Percentiles rank a stretch among this genome's conserved stretches.
These are phyloP conservation scores for Lactarius pseudohatsudake DNA, from an alignment of 768 basidiomycete species.

Conservation along the genomic window DNA sequence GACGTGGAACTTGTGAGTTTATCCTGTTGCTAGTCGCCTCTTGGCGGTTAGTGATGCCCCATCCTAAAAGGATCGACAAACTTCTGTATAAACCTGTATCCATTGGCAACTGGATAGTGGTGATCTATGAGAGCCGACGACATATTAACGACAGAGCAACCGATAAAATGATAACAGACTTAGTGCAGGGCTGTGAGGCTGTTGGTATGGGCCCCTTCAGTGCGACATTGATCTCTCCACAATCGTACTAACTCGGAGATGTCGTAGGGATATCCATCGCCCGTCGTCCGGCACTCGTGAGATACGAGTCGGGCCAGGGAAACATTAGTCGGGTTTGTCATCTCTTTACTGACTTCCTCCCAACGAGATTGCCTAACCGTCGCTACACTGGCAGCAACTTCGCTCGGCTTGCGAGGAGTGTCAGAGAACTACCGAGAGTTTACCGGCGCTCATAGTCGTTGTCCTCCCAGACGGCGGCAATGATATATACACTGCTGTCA, in stretches of 20 bases:
- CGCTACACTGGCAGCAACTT: conserved; percentile 42
- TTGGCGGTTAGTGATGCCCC: not conserved
- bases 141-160: conserved; percentile 51
- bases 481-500: conserved; percentile 74
- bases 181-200: conserved; percentile 47
- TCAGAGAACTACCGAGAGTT: conserved; percentile 38
- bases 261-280: conserved; percentile 58
- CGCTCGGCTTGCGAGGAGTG: conserved; percentile 50
- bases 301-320: conserved; percentile 58
- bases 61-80: conserved; percentile 58
- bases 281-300: conserved; percentile 44
- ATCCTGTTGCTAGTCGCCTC: not conserved
- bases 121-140: conserved; percentile 59
- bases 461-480: conserved; percentile 45
- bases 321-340: conserved; percentile 37
- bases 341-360: not conserved
- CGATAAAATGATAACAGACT: conserved; percentile 52
- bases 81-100: conserved; percentile 56
- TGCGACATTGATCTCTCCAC: not conserved
- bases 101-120: conserved; percentile 60
- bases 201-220: conserved; percentile 52
- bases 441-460: conserved; percentile 25
- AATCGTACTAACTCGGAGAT: not conserved
- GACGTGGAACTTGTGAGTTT: conserved; percentile 71
- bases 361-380: not conserved